Base-by-base conservation (phyloP, 73 alveolate genomes). In the Paramecium caudatum region DNA sequence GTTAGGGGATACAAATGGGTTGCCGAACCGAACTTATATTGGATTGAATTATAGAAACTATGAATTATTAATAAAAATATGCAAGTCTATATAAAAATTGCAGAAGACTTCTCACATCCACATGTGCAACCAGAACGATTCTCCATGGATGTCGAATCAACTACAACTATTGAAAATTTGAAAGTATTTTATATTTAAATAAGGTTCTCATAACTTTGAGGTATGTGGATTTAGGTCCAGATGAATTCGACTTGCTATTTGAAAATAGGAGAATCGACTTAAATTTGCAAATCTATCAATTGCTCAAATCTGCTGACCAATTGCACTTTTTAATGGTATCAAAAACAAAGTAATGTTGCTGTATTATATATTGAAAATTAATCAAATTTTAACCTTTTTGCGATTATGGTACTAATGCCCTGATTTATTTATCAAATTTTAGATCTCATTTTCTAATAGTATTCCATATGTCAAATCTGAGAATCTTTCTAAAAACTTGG, bases 1-100 rank as follows among this genome's bases (percentile, higher is more conserved):
- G 43, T 46, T 13, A 74, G 43, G 21, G 88, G 88, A 41, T 74
- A 41, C 32, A 74, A 74, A 74, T 74, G 88, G 88, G 21, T 17
- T 5, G 47, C 43, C 19, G 88, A 74, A 74, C 69, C 62, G 7
- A 74, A 74, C 55, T 43, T 41, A 19, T 74, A 74, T 74, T 74
- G 88, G 88, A 23, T 74, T 74, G 88, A 74, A 45, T 74, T 74
- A 34, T 45, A 36, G 7, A 4, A 16, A 13, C 16, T 41, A 21
- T 74, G 88, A 74, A 33, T 41, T 17, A 74, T 15, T 74, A 65
- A 32, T 10, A 65, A 12, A 65, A 25, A 3, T 62, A 62, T 62
- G 30, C 15, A 25, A 65, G 1, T 2, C 25, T 62, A 9, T 27
- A 62, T 27, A 62, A 25, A 3, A 17, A 27, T 41, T 10, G 6